A percentile compares a stretch with the other conserved stretches of the same genome.
Conservation (phyloP, 2,329 filamentous ascomycete species). For the Fusarium dimerum region DNA sequence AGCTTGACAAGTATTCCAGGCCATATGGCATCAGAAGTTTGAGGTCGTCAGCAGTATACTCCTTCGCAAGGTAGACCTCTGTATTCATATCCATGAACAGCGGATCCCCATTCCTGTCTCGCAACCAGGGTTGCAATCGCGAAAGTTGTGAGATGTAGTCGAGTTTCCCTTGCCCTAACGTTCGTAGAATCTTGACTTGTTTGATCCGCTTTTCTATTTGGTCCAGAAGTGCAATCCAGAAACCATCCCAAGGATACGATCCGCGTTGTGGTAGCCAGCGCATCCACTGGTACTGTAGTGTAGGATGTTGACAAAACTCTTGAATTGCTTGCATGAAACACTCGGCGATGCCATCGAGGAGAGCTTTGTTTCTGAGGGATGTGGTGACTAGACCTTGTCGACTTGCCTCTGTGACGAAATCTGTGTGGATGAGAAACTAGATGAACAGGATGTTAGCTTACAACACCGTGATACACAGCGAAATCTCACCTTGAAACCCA, state of each 20-base stretch:
- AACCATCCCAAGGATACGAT: slow-evolving; percentile 23
- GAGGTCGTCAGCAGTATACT: slow-evolving; percentile 10
- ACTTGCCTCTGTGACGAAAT: slow-evolving; percentile 49
- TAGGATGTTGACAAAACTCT: slow-evolving; percentile 39
- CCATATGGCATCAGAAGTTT: slow-evolving; percentile 8
- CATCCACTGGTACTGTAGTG: slow-evolving; percentile 46
- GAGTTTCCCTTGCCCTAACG: slow-evolving; percentile 3
- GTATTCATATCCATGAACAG: slow-evolving; percentile 15
- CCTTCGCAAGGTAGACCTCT: slow-evolving; percentile 20
- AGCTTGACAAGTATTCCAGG: background rate
- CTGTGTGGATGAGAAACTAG: slow-evolving; percentile 50
- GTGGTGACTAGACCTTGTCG: slow-evolving; percentile 42
- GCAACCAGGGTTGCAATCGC: slow-evolving; percentile 6
- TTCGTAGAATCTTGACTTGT: slow-evolving; percentile 7
- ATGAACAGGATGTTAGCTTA: background rate
- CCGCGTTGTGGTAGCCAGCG: slow-evolving; percentile 41
- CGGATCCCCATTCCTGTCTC: slow-evolving; percentile 14
- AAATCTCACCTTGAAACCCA: slow-evolving; percentile 43
- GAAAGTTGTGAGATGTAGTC: slow-evolving; percentile 8
- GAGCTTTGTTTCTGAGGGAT: slow-evolving; percentile 40
- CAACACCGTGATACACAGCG: background rate
- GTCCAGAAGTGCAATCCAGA: slow-evolving; percentile 29
- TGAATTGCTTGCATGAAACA: slow-evolving; percentile 41
- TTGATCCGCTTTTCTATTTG: slow-evolving; percentile 23
- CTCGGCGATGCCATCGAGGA: slow-evolving; percentile 38